These are phyloP conservation scores for Phytophthora palmivora DNA, from an alignment of 352 stramenopile species.

Conservation along the genomic window DNA sequence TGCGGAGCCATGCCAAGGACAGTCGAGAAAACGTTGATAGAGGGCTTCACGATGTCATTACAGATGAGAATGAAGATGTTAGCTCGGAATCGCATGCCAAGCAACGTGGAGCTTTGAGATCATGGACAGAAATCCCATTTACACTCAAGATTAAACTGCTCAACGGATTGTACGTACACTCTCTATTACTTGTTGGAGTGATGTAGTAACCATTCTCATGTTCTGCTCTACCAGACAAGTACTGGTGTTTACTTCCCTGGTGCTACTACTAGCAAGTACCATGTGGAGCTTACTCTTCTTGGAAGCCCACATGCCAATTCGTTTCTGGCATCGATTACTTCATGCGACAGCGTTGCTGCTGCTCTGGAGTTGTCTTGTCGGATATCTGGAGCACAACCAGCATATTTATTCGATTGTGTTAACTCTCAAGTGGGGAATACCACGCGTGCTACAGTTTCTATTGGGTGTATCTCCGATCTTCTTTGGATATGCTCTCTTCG, in stretches of 20 bases:
- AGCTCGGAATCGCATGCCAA: slow-evolving; percentile 5
- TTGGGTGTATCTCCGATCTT: slow-evolving; percentile 90
- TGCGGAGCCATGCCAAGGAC: slow-evolving; percentile 11
- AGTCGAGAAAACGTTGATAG: background rate
- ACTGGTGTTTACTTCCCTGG: slow-evolving; percentile 56
- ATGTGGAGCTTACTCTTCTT: slow-evolving; percentile 77
- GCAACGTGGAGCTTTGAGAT: slow-evolving; percentile 4
- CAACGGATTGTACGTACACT: slow-evolving; percentile 66
- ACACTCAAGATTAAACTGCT: slow-evolving; percentile 69
- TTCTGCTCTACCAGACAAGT: slow-evolving; percentile 53
- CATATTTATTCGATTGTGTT: slow-evolving; percentile 92
- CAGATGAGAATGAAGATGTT: slow-evolving; percentile 21
- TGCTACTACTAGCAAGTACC: slow-evolving; percentile 65
- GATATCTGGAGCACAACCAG: slow-evolving; percentile 89
- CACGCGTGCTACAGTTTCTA: slow-evolving; percentile 89
- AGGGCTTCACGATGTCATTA: slow-evolving; percentile 11
- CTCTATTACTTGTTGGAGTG: background rate
- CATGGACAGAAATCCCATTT: slow-evolving; percentile 51
- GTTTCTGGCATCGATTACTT: slow-evolving; percentile 75
- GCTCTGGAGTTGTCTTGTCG: slow-evolving; percentile 85
- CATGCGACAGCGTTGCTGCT: slow-evolving; percentile 75
- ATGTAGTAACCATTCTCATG: slow-evolving; percentile 4
- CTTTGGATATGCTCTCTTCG: slow-evolving; percentile 89
- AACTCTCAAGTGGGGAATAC: slow-evolving; percentile 82
- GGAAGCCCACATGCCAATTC: slow-evolving; percentile 78